Conservation (phyloP, 495 filamentous ascomycete species). For the Neurospora pannonica region DNA sequence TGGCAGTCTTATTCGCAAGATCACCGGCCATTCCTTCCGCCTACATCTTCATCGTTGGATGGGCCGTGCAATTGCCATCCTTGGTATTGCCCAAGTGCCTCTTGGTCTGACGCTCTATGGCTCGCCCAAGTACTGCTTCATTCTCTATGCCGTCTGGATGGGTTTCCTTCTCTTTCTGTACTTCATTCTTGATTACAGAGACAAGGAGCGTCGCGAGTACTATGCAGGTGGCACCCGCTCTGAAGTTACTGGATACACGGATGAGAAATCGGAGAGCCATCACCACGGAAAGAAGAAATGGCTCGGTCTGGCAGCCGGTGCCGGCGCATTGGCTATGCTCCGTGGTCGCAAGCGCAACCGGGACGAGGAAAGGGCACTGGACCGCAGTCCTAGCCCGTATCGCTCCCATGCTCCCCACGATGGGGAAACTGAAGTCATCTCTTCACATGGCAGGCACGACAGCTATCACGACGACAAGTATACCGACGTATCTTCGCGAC, state of each 20-base stretch:
- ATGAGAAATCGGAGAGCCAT: constrained; percentile 19
- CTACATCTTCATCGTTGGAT: constrained; percentile 84
- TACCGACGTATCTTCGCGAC: constrained; percentile 24
- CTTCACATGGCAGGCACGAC: constrained; percentile 36
- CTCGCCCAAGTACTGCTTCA: constrained; percentile 73
- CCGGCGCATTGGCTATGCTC: constrained; percentile 51
- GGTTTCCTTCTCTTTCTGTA: constrained; percentile 56
- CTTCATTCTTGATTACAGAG: constrained; percentile 62
- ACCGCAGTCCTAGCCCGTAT: constrained; percentile 21
- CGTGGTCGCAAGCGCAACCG: constrained; percentile 32
- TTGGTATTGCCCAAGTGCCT: constrained; percentile 81
- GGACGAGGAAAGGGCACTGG: constrained; percentile 25
- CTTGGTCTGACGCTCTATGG: constrained; percentile 88
- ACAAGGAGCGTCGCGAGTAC: constrained; percentile 31
- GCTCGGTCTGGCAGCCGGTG: constrained; percentile 47
- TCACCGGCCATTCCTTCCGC: constrained; percentile 50
- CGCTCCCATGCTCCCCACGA: constrained; percentile 23
- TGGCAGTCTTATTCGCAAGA: constrained; percentile 61
- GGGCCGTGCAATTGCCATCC: constrained; percentile 62
- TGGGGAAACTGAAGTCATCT: constrained; percentile 35
- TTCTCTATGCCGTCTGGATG: constrained; percentile 70
- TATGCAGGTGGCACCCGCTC: neutral
- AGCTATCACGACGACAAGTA: constrained; percentile 56
- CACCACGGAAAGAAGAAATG: constrained; percentile 36
- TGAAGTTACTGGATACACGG: constrained; percentile 12